These are phyloP conservation scores for Typha latifolia DNA, from an alignment of 176 grass and related monocot genomes.

Conservation along the genomic window DNA sequence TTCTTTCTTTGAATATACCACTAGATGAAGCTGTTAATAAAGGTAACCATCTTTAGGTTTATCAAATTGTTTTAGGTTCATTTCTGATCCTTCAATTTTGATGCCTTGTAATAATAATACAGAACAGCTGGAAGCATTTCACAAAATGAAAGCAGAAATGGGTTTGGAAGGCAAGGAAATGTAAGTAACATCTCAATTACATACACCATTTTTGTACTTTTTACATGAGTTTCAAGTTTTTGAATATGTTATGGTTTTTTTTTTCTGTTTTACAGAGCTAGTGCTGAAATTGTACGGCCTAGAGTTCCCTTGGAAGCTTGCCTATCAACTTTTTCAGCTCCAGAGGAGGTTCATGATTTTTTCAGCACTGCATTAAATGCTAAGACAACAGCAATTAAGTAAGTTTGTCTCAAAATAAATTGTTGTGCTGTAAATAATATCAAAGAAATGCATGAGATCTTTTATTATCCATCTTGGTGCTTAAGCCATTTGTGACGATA, in stretches of 20 bases:
- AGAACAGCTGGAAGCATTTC: slow-evolving; percentile 83
- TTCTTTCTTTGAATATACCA: slow-evolving; percentile 85
- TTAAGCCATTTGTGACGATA: no score
- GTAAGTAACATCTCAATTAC: slow-evolving; percentile 25
- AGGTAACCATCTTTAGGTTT: slow-evolving; percentile 35
- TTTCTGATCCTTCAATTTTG: slow-evolving; percentile 1
- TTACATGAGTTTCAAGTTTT: neutral
- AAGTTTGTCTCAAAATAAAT: slow-evolving; percentile 13
- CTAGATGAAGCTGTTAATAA: slow-evolving; percentile 81
- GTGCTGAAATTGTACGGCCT: slow-evolving; percentile 78
- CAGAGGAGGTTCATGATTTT: slow-evolving; percentile 79
- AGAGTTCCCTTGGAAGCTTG: slow-evolving; percentile 90
- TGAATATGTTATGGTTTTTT: neutral
- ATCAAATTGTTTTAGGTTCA: slow-evolving; percentile 1
- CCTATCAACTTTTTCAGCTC: slow-evolving; percentile 68
- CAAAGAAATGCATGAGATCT: no score
- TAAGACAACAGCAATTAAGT: slow-evolving; percentile 90
- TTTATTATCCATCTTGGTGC: no score
- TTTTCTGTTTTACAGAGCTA: slow-evolving; percentile 30
- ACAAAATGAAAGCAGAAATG: slow-evolving; percentile 60
- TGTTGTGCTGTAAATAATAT: neutral
- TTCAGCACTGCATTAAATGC: slow-evolving; percentile 87
- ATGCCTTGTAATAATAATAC: neutral
- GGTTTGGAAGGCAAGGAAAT: slow-evolving; percentile 76
- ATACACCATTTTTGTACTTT: neutral